A percentile compares a stretch with the other conserved stretches of the same genome.
These are phyloP conservation scores for Pyrenochaeta sp. DNA, from an alignment of 2,329 filamentous ascomycete genomes.

Conservation along the genomic window DNA sequence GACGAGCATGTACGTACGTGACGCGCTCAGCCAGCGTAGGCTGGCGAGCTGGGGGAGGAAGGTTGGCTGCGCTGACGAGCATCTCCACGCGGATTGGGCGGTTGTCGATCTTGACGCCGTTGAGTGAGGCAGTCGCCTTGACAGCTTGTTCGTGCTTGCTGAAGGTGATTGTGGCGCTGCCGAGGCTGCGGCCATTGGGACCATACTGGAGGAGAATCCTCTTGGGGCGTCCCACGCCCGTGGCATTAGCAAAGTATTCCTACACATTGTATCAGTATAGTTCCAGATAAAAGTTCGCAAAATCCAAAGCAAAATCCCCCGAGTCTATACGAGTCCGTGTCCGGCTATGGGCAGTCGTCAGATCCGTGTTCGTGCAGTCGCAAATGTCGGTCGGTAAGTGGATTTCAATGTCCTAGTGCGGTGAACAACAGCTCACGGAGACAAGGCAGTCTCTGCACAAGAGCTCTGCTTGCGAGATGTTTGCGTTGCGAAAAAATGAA, in stretches of 20 bases:
- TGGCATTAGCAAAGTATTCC: conserved; percentile 93
- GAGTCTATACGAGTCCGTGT: conserved; percentile 35
- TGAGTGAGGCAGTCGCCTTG: conserved; percentile 82
- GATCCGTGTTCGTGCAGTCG: conserved; percentile 31
- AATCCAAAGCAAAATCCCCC: conserved; percentile 32
- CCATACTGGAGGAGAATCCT: conserved; percentile 91
- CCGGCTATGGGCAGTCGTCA: conserved; percentile 26
- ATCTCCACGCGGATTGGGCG: conserved; percentile 96
- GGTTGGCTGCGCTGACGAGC: conserved; percentile 78
- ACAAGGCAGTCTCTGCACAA: conserved; percentile 13
- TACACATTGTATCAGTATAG: conserved; percentile 76
- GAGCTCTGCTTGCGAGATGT: conserved; percentile 13
- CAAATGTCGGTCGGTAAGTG: conserved; percentile 36
- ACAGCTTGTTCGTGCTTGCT: conserved; percentile 79
- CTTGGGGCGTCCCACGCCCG: conserved; percentile 91
- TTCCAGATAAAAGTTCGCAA: conserved; percentile 42
- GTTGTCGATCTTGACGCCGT: conserved; percentile 89
- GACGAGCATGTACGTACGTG: conserved; percentile 61
- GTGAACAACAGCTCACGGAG: conserved; percentile 24
- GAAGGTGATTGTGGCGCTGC: conserved; percentile 91
- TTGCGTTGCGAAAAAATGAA: too few relatives aligned
- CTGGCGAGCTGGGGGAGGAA: conserved; percentile 73
- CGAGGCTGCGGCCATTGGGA: conserved; percentile 88
- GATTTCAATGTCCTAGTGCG: conserved; percentile 23
- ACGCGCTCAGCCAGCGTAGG: conserved; percentile 80